Percentiles rank a stretch among this genome's conserved stretches.
These are phyloP conservation scores for Xylariaceae sp. DNA, from an alignment of 2,329 filamentous ascomycete species.

Conservation along the genomic window DNA sequence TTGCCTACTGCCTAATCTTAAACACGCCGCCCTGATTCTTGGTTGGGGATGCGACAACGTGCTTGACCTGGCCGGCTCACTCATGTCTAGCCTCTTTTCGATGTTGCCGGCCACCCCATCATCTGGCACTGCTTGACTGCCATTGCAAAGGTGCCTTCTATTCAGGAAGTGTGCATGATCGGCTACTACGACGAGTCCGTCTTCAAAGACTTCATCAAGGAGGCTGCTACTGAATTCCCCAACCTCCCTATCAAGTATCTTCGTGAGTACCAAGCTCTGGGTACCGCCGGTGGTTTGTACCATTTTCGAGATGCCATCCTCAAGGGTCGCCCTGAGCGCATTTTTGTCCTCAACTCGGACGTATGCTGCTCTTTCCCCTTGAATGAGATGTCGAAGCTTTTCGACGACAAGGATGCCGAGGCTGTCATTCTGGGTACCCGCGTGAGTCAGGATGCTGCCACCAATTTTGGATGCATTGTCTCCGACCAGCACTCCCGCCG, in stretches of 20 bases:
- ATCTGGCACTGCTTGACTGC: constrained; percentile 96
- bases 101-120: constrained; percentile 96
- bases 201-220: constrained; percentile 97
- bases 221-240: constrained; percentile 77
- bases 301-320: constrained; percentile 99
- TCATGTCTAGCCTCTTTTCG: constrained; percentile 74
- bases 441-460: constrained; percentile 83
- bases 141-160: constrained; percentile 79
- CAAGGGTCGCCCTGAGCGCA: constrained; percentile 87
- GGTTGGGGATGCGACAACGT: background rate
- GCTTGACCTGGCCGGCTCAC: background rate
- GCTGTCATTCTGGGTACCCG: constrained; percentile 92
- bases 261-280: constrained; percentile 92
- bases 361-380: constrained; percentile 98
- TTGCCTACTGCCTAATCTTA: background rate
- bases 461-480: constrained; percentile 97
- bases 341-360: constrained; percentile 97
- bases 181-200: constrained; percentile 98
- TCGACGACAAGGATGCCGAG: constrained; percentile 92
- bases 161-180: constrained; percentile 95
- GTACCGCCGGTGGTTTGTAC: constrained; percentile 93
- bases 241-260: constrained; percentile 90
- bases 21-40: constrained; percentile 21
- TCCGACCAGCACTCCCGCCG: constrained; percentile 89
- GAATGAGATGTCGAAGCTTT: constrained; percentile 89